phyloP scores from a whole-genome alignment of 1,284 basidiomycete genomes.

The Malassezia restricta region DNA sequence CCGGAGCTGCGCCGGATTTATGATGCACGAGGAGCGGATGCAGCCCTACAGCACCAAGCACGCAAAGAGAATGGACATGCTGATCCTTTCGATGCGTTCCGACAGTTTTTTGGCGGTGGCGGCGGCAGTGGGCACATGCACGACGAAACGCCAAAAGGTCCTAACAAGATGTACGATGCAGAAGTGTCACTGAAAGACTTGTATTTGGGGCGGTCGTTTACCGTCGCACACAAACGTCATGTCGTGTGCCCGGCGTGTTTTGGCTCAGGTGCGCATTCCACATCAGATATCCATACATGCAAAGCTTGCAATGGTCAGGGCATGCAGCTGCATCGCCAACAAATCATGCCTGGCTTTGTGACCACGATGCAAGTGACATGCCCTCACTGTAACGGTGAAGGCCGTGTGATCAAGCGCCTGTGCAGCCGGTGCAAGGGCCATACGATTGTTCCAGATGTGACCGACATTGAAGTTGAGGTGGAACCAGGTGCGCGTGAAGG shows the following conservation, averaged over 20 bases:
- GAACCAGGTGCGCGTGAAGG: slow-evolving; percentile 36
- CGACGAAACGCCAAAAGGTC: slow-evolving; percentile 28
- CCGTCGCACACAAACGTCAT: slow-evolving; percentile 29
- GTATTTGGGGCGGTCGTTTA: slow-evolving; percentile 33
- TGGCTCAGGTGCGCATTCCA: slow-evolving; percentile 38
- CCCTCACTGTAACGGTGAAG: slow-evolving; percentile 32
- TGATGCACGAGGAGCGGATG: slow-evolving; percentile 38
- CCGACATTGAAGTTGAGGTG: slow-evolving; percentile 37
- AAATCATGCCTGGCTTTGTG: slow-evolving; percentile 45
- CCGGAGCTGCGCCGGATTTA: slow-evolving; percentile 36
- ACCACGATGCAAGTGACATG: slow-evolving; percentile 39
- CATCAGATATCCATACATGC: slow-evolving; percentile 37
- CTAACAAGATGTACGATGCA: slow-evolving; percentile 37
- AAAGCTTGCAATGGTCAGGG: slow-evolving; percentile 33
- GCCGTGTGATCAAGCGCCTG: slow-evolving; percentile 28
- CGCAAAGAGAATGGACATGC: slow-evolving; percentile 23
- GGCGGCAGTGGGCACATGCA: slow-evolving; percentile 10
- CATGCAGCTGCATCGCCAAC: slow-evolving; percentile 36
- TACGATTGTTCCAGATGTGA: slow-evolving; percentile 31
- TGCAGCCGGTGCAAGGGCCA: slow-evolving; percentile 33
- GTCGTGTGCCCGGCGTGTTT: slow-evolving; percentile 40
- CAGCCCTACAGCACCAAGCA: slow-evolving; percentile 40
- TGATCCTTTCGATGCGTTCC: slow-evolving; percentile 43
- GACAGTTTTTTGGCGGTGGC: slow-evolving; percentile 41
- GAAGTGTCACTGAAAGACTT: slow-evolving; percentile 33